Percentiles rank a stretch among this genome's conserved stretches.
Conservation (phyloP, 2,329 filamentous ascomycete species). For the Colletotrichum higginsianum region DNA sequence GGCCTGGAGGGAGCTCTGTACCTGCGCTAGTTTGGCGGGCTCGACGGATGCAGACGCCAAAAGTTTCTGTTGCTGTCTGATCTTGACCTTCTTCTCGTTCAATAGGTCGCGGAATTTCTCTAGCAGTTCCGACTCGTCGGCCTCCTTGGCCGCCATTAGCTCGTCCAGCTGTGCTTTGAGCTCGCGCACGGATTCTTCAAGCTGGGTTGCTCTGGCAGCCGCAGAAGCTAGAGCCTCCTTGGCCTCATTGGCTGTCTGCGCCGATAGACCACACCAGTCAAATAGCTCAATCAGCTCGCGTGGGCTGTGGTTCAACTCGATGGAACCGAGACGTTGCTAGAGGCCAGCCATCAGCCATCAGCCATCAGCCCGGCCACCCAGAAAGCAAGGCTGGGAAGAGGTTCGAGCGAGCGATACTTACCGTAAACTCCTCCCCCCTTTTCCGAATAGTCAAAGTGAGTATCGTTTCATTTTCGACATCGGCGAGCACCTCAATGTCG, state of each 20-base stretch:
- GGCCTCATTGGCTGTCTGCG: slow-evolving; percentile 62
- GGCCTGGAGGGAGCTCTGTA: slow-evolving; percentile 46
- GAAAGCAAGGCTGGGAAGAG: slow-evolving; percentile 35
- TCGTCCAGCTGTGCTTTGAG: slow-evolving; percentile 77
- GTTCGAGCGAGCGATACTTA: slow-evolving; percentile 54
- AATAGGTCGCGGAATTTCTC: slow-evolving; percentile 79
- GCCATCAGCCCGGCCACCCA: slow-evolving; percentile 33
- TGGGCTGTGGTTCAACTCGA: slow-evolving; percentile 69
- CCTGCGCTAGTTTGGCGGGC: slow-evolving; percentile 44
- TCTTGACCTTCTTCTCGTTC: slow-evolving; percentile 86
- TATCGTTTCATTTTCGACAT: slow-evolving; percentile 65
- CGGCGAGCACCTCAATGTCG: slow-evolving; percentile 73
- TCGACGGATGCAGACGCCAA: slow-evolving; percentile 64
- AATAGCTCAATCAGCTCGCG: slow-evolving; percentile 75
- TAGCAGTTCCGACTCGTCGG: slow-evolving; percentile 76
- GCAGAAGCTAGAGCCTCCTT: slow-evolving; percentile 60
- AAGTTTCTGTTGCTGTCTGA: slow-evolving; percentile 79
- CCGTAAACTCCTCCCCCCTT: slow-evolving; percentile 78
- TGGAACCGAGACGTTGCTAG: slow-evolving; percentile 78
- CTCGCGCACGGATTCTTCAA: slow-evolving; percentile 70
- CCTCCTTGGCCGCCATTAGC: slow-evolving; percentile 75
- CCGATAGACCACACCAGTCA: slow-evolving; percentile 77
- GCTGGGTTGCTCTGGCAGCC: slow-evolving; percentile 58
- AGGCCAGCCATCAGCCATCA: slow-evolving; percentile 32
- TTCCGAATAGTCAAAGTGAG: slow-evolving; percentile 77